A percentile compares a stretch with the other conserved stretches of the same genome.
phyloP scores from a whole-genome alignment of 495 filamentous ascomycete genomes.

The Haplographium delicatum region DNA sequence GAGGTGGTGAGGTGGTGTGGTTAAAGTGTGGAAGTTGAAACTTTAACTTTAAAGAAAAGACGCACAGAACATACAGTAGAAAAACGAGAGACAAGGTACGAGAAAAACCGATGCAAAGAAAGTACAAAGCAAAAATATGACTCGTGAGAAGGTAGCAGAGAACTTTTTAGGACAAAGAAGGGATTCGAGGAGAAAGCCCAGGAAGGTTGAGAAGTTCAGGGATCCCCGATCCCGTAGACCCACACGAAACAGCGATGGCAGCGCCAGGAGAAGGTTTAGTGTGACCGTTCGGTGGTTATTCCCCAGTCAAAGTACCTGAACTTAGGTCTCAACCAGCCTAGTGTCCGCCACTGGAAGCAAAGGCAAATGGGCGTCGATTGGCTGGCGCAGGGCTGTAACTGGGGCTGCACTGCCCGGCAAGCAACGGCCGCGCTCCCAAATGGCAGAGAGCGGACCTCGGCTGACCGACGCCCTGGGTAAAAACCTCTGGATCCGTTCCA shows the following conservation, averaged over 20 bases:
- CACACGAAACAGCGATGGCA: slow-evolving; percentile 15
- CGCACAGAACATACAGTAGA: slow-evolving; percentile 2
- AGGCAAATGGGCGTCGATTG: too few relatives aligned
- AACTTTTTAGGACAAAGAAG: not conserved
- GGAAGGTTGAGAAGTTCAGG: not conserved
- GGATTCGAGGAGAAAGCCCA: not conserved
- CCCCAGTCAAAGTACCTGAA: too few relatives aligned
- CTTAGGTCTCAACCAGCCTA: not conserved
- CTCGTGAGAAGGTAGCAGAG: slow-evolving; percentile 1
- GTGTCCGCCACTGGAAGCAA: not conserved
- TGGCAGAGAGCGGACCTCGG: too few relatives aligned
- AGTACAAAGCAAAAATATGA: too few relatives aligned
- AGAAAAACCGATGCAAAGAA: slow-evolving; percentile 1
- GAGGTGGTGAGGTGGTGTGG: slow-evolving; percentile 2
- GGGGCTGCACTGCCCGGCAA: too few relatives aligned
- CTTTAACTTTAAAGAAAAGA: not conserved
- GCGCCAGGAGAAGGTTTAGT: slow-evolving; percentile 12
- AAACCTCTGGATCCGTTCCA: too few relatives aligned
- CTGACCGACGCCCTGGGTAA: too few relatives aligned
- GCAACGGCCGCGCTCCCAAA: too few relatives aligned
- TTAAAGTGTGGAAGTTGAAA: slow-evolving; percentile 1
- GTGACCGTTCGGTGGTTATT: too few relatives aligned
- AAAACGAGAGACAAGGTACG: not conserved
- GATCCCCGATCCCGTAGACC: not conserved
- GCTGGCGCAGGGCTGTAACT: too few relatives aligned